Percentiles rank a stretch among this genome's conserved stretches.
Evolutionary conservation across 2,329 filamentous ascomycete species (phyloP).

Genomic region (Aspergillus oerlinghausenensis): DNA sequence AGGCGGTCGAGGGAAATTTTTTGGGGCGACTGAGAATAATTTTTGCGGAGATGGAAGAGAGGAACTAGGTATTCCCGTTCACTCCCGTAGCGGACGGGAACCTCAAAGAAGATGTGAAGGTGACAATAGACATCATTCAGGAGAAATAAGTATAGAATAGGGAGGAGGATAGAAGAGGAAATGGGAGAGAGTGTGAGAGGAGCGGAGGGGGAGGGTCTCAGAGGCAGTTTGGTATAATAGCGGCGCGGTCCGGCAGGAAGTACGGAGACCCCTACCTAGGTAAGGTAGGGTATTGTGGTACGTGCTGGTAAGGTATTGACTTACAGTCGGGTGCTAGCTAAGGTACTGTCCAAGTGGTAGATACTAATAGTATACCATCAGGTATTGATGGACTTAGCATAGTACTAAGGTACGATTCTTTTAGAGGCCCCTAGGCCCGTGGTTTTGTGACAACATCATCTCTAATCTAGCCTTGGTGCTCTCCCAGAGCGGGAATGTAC

Average conservation of each 20-base stretch:
- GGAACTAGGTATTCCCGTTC: constrained; percentile 38
- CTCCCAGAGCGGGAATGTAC: not conserved
- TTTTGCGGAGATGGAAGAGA: constrained; percentile 11
- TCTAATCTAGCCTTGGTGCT: not conserved
- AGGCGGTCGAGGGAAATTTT: constrained; percentile 30
- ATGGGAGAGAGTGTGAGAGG: constrained; percentile 12
- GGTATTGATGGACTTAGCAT: not conserved
- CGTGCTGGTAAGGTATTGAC: not conserved
- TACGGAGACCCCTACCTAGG: not conserved
- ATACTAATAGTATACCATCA: not conserved
- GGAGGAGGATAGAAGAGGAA: constrained; percentile 16
- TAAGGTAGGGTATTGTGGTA: not conserved
- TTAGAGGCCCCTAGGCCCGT: not conserved
- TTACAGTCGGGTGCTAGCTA: not conserved
- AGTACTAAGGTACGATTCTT: not conserved
- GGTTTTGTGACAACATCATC: not conserved
- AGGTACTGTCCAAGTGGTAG: no score
- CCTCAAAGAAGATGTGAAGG: constrained; percentile 26
- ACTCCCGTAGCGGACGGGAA: constrained; percentile 43
- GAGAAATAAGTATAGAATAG: constrained; percentile 16
- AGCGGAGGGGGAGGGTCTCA: constrained; percentile 10
- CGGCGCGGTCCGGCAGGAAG: constrained; percentile 28
- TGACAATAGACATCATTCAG: constrained; percentile 35
- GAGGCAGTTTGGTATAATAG: constrained; percentile 22
- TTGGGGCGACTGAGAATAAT: constrained; percentile 16